Evolutionary conservation across 139 green algal species (phyloP), one percentile per base, ranked within the genome.

Genomic region (Choricystis sp.): DNA sequence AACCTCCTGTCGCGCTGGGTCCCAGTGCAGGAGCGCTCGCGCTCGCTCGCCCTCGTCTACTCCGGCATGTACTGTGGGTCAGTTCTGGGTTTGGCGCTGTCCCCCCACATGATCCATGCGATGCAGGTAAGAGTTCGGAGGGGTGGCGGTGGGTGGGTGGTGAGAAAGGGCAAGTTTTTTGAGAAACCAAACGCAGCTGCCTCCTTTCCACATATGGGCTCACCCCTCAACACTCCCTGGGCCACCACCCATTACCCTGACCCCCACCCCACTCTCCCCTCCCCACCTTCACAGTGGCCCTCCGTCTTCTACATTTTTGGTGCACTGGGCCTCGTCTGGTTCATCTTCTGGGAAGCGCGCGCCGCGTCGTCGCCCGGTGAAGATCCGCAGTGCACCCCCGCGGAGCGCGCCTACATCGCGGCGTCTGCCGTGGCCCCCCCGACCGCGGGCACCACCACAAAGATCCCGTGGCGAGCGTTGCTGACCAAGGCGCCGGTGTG

Each of bases 221-320:
- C n/a, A n/a, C n/a, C n/a, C n/a, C n/a, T n/a, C n/a, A n/a, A n/a
- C n/a, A n/a, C n/a, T n/a, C n/a, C n/a, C n/a, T n/a, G n/a, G n/a
- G n/a, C n/a, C n/a, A n/a, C n/a, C n/a, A n/a, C n/a, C n/a, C n/a
- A n/a, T n/a, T n/a, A n/a, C n/a, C n/a, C n/a, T n/a, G n/a, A n/a
- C n/a, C n/a, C n/a, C n/a, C n/a, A n/a, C n/a, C n/a, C n/a, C n/a
- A 48, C 56, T 1, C 67, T 86, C 29, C n/a, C n/a, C n/a, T n/a
- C n/a, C n/a, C n/a, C n/a, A n/a, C n/a, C n/a, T n/a, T n/a, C n/a
- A n/a, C 84, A 82, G 26, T 99, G 92, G 92, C 77, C 86, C 26
- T 85, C 78, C 0, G 89, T 99, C 2, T 99, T 99, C 70, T 90
- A 89, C 69, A 73, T 89, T 23, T 98, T 98, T 77, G 92, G 92